These are phyloP conservation scores for Misopates orontium DNA, from an alignment of 257 asterid genomes.

Conservation along the genomic window DNA sequence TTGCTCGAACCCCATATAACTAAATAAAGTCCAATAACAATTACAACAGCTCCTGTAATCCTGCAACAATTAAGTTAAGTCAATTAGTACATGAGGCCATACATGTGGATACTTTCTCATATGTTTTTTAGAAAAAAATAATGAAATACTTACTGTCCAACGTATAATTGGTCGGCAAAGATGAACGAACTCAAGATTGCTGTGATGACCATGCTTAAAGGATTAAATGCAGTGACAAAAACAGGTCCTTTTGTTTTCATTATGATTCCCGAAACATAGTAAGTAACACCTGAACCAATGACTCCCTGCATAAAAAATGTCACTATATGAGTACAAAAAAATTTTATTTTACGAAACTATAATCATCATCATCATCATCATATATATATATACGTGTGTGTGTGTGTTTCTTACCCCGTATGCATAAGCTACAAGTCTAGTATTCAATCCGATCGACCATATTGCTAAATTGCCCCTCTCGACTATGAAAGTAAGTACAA, in stretches of 20 bases:
- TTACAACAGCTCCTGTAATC: conserved; percentile 37
- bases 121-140: neutral
- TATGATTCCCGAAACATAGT: conserved; percentile 45
- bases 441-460: conserved; percentile 45
- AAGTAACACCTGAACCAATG: conserved; percentile 47
- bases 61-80: conserved; percentile 3
- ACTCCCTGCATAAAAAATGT: conserved; percentile 41
- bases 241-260: conserved; percentile 51
- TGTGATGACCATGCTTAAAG: conserved; percentile 49
- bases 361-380: too few relatives aligned
- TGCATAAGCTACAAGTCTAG: conserved; percentile 36
- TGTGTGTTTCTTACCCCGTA: conserved; percentile 38
- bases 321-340: neutral
- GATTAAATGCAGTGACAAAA: conserved; percentile 50
- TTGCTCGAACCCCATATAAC: conserved; percentile 47
- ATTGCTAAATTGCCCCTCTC: conserved; percentile 35
- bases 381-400: too few relatives aligned
- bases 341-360: neutral
- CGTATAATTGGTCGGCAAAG: conserved; percentile 37
- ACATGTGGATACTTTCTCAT: neutral
- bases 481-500: conserved; percentile 36
- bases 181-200: conserved; percentile 47
- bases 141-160: conserved; percentile 39
- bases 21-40: conserved; percentile 42
- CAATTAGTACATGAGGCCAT: neutral